Evolutionary conservation across 2,329 filamentous ascomycete species (phyloP).

Genomic region (Aspergillus novoparasiticus): DNA sequence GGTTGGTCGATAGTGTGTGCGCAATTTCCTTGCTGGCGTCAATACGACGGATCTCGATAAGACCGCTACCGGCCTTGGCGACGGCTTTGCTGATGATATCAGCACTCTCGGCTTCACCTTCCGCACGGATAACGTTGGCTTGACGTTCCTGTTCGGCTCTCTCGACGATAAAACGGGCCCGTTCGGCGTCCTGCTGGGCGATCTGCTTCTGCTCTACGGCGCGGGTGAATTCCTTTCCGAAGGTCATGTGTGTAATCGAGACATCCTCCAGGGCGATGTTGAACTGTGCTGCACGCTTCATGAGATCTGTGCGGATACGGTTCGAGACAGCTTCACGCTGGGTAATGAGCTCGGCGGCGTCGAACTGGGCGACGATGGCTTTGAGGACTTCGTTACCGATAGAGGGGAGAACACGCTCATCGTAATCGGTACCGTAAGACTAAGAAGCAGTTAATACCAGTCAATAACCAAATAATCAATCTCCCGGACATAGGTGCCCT

Average conservation of each 20-base stretch:
- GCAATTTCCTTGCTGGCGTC: conserved; percentile 97
- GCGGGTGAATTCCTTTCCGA: conserved; percentile 97
- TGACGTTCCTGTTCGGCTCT: conserved; percentile 98
- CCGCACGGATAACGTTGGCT: conserved; percentile 95
- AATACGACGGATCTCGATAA: conserved; percentile 95
- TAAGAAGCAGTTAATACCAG: conserved; percentile 39
- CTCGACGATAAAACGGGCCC: conserved; percentile 97
- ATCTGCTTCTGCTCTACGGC: conserved; percentile 99
- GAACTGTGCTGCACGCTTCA: conserved; percentile 92
- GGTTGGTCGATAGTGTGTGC: conserved; percentile 82
- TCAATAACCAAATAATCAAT: background rate
- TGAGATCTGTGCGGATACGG: conserved; percentile 88
- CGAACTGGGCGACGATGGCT: conserved; percentile 97
- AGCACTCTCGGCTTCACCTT: conserved; percentile 95
- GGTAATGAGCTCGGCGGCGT: conserved; percentile 97
- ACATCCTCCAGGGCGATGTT: conserved; percentile 99
- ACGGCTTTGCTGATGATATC: conserved; percentile 95
- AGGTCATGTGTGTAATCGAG: conserved; percentile 99
- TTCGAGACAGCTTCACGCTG: conserved; percentile 96
- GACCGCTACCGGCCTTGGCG: conserved; percentile 86
- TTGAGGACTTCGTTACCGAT: conserved; percentile 99
- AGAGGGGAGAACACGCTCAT: conserved; percentile 95
- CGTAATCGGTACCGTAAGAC: conserved; percentile 97
- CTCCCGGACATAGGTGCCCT: conserved; percentile 28
- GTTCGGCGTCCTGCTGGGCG: conserved; percentile 96